These are phyloP conservation scores for Talaromyces atroroseus DNA, from an alignment of 2,329 filamentous ascomycete species.

Conservation along the genomic window DNA sequence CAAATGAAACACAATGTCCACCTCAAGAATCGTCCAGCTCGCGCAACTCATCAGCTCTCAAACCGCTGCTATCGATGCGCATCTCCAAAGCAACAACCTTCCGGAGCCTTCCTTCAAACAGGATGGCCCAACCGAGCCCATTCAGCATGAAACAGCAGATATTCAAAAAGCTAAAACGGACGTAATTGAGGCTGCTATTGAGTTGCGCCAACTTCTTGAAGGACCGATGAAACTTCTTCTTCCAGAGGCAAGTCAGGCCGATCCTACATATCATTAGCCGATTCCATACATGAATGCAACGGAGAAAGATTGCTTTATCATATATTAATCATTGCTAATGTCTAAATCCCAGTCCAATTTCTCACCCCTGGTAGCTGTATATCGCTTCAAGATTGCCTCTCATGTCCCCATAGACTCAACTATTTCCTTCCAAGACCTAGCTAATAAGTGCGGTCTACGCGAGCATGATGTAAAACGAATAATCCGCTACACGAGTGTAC, in stretches of 20 bases:
- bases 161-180: constrained; percentile 9
- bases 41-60: constrained; percentile 12
- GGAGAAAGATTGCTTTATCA: background rate
- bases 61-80: constrained; percentile 3
- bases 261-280: background rate
- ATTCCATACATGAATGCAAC: background rate
- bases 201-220: constrained; percentile 10
- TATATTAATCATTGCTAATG: background rate
- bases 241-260: background rate
- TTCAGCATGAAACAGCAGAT: constrained; percentile 4
- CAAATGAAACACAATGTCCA: background rate
- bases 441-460: constrained; percentile 4
- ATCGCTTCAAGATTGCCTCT: constrained; percentile 13
- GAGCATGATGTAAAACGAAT: constrained; percentile 12
- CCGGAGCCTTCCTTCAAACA: constrained; percentile 10
- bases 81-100: constrained; percentile 9
- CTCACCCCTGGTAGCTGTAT: constrained; percentile 10
- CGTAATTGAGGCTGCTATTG: constrained; percentile 10
- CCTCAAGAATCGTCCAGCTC: constrained; percentile 12
- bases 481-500: constrained; percentile 11
- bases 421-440: constrained; percentile 10
- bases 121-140: constrained; percentile 7
- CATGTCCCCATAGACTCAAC: background rate
- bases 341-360: constrained; percentile 1
- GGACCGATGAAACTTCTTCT: constrained; percentile 13